Evolutionary conservation across 75 land plant genomes (phyloP).

Genomic region (Pinus taeda): DNA sequence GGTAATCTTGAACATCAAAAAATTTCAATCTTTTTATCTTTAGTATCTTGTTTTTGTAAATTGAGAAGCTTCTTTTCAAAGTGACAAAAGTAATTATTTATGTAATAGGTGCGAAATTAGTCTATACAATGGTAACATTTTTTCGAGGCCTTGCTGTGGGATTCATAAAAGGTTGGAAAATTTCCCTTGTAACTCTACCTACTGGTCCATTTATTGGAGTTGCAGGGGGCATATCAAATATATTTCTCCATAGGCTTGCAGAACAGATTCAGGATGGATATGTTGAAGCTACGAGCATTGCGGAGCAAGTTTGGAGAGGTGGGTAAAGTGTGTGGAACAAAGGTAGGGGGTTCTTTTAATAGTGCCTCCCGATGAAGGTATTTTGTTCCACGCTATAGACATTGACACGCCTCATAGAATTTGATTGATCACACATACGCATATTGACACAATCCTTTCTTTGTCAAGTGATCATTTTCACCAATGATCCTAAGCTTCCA

Average conservation of each 20-base stretch:
- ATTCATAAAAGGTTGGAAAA: conserved; percentile 89
- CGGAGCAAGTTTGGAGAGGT: conserved; percentile 89
- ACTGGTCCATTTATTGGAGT: conserved; percentile 97
- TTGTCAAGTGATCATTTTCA: too few relatives aligned
- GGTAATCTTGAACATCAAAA: background rate
- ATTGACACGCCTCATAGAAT: too few relatives aligned
- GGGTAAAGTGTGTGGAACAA: too few relatives aligned
- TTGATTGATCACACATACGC: too few relatives aligned
- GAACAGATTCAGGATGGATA: conserved; percentile 99
- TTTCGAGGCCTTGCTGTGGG: conserved; percentile 83
- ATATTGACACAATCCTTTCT: too few relatives aligned
- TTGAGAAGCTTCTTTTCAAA: background rate
- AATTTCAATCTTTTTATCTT: background rate
- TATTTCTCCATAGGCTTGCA: conserved; percentile 95
- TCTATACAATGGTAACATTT: conserved; percentile 98
- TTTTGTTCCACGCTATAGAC: too few relatives aligned
- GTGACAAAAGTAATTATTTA: background rate
- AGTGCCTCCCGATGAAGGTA: too few relatives aligned
- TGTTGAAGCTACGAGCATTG: conserved; percentile 97
- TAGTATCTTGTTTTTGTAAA: background rate
- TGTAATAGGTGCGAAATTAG: conserved; percentile 86
- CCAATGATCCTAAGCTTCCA: too few relatives aligned
- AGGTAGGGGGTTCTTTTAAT: too few relatives aligned
- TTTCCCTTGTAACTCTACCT: conserved; percentile 81
- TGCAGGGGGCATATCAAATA: conserved; percentile 96